A percentile compares a stretch with the other conserved stretches of the same genome.
phyloP scores from a whole-genome alignment of 371 early-diverging fungal species.

The Mortierella polycephala region DNA sequence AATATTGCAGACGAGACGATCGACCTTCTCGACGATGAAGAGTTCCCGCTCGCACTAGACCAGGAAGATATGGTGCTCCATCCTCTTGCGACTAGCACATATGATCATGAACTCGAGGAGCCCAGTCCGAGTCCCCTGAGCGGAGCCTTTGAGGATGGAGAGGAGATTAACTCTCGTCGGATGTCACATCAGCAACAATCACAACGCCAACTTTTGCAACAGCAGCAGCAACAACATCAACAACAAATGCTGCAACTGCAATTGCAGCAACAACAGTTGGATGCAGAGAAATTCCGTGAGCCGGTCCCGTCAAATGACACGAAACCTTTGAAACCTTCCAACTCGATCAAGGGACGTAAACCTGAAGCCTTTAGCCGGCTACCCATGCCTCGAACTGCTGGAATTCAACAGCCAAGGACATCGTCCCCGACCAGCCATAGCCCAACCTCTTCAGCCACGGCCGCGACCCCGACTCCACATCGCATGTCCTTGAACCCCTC shows the following conservation, averaged over 20 bases:
- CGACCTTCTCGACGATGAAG: conserved; percentile 56
- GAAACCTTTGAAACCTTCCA: conserved; percentile 12
- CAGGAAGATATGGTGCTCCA: conserved; percentile 41
- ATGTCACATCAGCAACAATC: conserved; percentile 19
- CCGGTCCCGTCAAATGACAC: conserved; percentile 14
- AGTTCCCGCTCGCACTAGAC: conserved; percentile 56
- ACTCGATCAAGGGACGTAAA: conserved; percentile 24
- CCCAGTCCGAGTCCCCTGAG: conserved; percentile 14
- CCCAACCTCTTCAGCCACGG: conserved; percentile 6
- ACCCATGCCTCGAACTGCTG: conserved; percentile 38
- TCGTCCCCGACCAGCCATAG: conserved; percentile 3
- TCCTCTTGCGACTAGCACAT: conserved; percentile 29
- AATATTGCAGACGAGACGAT: conserved; percentile 28
- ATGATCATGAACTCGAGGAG: conserved; percentile 42
- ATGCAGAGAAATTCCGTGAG: conserved; percentile 36
- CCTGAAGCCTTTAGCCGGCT: conserved; percentile 41
- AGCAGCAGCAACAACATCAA: conserved; percentile 25
- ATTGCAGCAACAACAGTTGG: conserved; percentile 33
- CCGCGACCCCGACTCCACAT: conserved; percentile 10
- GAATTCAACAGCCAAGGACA: conserved; percentile 5
- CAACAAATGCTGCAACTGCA: conserved; percentile 25
- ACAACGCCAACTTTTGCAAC: conserved; percentile 18
- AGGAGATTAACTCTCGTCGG: conserved; percentile 25
- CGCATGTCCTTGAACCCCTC: conserved; percentile 20
- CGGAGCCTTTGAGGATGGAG: conserved; percentile 29